Conservation (phyloP, 2,329 filamentous ascomycete species). For the Apiospora arundinis region DNA sequence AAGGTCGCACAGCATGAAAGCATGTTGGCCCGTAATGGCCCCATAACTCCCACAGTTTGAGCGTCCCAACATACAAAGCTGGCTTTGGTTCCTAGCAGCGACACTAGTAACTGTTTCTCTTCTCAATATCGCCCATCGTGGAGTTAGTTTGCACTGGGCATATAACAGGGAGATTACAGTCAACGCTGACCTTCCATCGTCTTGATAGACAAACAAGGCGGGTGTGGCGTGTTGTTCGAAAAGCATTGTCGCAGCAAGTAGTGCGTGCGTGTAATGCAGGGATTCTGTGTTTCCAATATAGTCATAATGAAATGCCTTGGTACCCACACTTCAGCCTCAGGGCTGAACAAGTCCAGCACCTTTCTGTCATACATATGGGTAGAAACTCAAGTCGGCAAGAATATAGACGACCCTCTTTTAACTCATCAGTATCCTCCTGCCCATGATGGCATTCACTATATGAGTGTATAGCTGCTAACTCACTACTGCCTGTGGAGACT, state of each 20-base stretch:
- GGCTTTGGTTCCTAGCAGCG: neutral
- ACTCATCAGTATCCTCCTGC: neutral
- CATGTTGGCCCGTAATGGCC: neutral
- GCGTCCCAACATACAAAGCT: neutral
- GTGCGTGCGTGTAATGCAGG: neutral
- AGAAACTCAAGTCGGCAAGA: neutral
- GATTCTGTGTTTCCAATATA: slow-evolving; percentile 6
- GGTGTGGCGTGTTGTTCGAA: neutral
- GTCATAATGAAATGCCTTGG: neutral
- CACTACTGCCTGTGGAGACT: neutral
- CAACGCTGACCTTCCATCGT: neutral
- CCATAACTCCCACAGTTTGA: neutral
- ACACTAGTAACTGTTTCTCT: neutral
- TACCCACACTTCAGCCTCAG: neutral
- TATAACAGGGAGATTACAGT: neutral
- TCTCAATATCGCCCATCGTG: neutral
- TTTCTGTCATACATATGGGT: neutral
- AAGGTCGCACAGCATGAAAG: neutral
- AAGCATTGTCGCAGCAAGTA: neutral
- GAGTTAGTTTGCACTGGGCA: neutral
- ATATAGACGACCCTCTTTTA: neutral
- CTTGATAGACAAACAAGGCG: slow-evolving; percentile 1
- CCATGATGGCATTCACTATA: neutral
- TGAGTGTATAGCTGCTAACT: neutral
- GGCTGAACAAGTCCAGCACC: neutral